Conservation (phyloP, 768 basidiomycete species). For the Pleurotus salmoneostramineus region DNA sequence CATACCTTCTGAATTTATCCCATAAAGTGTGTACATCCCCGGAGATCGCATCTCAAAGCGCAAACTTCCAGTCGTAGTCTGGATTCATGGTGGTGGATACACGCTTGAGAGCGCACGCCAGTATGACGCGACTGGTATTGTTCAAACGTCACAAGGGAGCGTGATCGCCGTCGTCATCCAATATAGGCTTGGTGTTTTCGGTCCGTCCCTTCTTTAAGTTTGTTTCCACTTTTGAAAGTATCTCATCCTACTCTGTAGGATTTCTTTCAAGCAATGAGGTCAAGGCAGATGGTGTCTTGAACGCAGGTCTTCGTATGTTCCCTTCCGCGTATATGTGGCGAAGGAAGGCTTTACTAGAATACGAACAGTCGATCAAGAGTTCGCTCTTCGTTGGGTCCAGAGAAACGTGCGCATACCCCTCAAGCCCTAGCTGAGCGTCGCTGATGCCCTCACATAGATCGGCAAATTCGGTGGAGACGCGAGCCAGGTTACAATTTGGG, state of each 20-base stretch:
- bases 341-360: background rate
- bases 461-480: conserved; percentile 11
- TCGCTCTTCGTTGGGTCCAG: conserved; percentile 4
- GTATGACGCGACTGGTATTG: background rate
- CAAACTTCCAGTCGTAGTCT: conserved; percentile 7
- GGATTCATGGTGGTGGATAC: conserved; percentile 6
- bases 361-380: background rate
- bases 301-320: conserved; percentile 43
- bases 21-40: background rate
- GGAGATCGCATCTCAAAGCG: background rate
- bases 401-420: background rate
- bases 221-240: background rate
- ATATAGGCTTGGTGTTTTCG: conserved; percentile 1
- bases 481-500: conserved; percentile 20
- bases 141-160: background rate
- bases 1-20: background rate
- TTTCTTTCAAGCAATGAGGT: conserved; percentile 14
- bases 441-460: background rate
- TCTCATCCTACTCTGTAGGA: conserved; percentile 2
- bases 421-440: background rate
- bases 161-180: background rate
- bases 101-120: background rate
- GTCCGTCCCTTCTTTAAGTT: conserved; percentile 6
- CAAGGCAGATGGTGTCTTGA: conserved; percentile 37
- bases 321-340: background rate